Percentiles rank a stretch among this genome's conserved stretches.
phyloP scores from a whole-genome alignment of 306 rosid genomes.

The Senna tora region DNA sequence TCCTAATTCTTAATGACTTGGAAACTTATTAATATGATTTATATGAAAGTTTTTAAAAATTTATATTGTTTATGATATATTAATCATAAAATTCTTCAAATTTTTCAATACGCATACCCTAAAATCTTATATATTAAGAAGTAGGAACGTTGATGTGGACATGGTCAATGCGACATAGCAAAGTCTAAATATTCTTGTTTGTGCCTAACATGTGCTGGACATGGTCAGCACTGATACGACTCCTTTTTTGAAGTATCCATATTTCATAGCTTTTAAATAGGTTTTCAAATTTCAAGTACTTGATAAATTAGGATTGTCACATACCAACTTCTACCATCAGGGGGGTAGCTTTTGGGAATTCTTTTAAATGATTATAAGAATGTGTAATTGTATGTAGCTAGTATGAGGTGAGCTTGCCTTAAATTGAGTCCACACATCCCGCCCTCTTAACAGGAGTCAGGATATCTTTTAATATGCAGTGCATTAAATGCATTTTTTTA shows the following conservation, averaged over 20 bases:
- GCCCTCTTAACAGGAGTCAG: not conserved
- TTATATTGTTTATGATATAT: not conserved
- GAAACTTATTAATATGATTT: not conserved
- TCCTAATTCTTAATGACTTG: not conserved
- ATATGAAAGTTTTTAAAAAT: not conserved
- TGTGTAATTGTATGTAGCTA: constrained; percentile 8
- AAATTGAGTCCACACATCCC: not conserved
- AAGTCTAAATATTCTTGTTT: not conserved
- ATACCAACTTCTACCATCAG: not conserved
- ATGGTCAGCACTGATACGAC: not conserved
- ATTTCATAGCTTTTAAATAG: not conserved
- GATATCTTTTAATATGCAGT: not conserved
- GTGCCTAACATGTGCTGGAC: not conserved
- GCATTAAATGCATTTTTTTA: not conserved
- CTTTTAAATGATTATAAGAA: not conserved
- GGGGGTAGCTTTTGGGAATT: constrained; percentile 5
- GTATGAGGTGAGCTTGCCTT: not conserved
- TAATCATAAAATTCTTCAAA: not conserved
- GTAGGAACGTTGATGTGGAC: not conserved
- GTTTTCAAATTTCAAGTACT: not conserved
- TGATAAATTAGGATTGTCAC: not conserved
- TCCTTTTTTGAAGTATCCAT: not conserved
- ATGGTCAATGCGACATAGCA: not conserved
- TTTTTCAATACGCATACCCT: not conserved
- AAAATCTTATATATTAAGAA: not conserved